These are phyloP conservation scores for Sanghuangporus sanghuang DNA, from an alignment of 1,284 basidiomycete genomes.

Conservation along the genomic window DNA sequence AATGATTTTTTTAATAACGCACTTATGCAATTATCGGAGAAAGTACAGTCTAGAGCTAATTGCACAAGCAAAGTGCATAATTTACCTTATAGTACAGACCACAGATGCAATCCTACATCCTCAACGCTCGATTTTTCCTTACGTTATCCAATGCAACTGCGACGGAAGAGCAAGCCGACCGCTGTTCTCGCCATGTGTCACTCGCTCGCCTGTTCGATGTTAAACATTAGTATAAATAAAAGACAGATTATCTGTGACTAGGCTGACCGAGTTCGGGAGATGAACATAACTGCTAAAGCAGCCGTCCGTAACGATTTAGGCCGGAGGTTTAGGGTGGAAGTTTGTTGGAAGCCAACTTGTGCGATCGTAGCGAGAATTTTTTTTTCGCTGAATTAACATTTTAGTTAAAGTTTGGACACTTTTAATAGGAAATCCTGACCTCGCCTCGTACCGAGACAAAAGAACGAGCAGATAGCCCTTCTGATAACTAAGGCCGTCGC, in stretches of 20 bases:
- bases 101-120: background rate
- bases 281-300: slow-evolving; percentile 58
- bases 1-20: background rate
- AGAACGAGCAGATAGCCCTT: slow-evolving; percentile 76
- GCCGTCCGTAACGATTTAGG: slow-evolving; percentile 52
- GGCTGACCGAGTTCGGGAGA: slow-evolving; percentile 61
- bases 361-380: slow-evolving; percentile 77
- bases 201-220: slow-evolving; percentile 46
- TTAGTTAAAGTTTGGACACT: background rate
- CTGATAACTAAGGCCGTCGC: slow-evolving; percentile 80
- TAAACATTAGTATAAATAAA: background rate
- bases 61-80: background rate
- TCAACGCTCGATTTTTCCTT: slow-evolving; percentile 33
- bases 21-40: background rate
- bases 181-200: slow-evolving; percentile 56
- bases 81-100: background rate
- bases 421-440: slow-evolving; percentile 40
- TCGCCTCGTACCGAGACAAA: slow-evolving; percentile 63
- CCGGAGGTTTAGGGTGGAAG: slow-evolving; percentile 30
- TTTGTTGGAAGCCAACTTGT: slow-evolving; percentile 62
- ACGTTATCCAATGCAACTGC: slow-evolving; percentile 66
- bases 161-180: slow-evolving; percentile 54
- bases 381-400: slow-evolving; percentile 51
- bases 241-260: slow-evolving; percentile 9
- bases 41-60: background rate